These are phyloP conservation scores for Neurospora sp. DNA, from an alignment of 495 filamentous ascomycete genomes.

Conservation along the genomic window DNA sequence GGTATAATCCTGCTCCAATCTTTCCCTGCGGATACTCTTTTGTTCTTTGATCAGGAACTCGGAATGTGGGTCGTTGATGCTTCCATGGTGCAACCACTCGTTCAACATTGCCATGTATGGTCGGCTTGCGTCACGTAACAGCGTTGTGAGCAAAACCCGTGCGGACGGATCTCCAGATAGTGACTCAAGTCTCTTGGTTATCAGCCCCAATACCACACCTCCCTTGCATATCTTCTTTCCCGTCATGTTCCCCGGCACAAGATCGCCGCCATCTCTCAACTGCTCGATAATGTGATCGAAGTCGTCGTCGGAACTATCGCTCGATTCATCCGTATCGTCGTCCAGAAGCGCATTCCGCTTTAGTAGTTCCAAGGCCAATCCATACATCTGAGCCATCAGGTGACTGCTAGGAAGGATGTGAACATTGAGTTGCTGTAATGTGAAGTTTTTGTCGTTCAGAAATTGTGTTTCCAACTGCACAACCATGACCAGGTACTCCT, in stretches of 20 bases:
- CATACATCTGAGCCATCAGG: constrained; percentile 81
- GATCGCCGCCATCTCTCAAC: constrained; percentile 75
- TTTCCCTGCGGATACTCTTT: constrained; percentile 84
- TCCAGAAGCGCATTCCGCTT: constrained; percentile 80
- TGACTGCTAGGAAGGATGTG: constrained; percentile 83
- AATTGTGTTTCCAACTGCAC: constrained; percentile 89
- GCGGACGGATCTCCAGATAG: constrained; percentile 93
- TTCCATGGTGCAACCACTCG: constrained; percentile 94
- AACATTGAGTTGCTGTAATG: constrained; percentile 82
- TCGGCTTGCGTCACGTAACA: constrained; percentile 78
- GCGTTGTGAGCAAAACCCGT: constrained; percentile 61
- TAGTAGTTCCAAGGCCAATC: constrained; percentile 74
- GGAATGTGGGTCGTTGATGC: constrained; percentile 85
- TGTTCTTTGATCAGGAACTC: constrained; percentile 96
- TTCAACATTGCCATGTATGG: constrained; percentile 98
- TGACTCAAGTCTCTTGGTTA: constrained; percentile 71
- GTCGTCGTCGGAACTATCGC: constrained; percentile 69
- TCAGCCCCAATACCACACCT: constrained; percentile 72
- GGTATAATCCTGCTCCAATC: constrained; percentile 90
- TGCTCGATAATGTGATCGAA: constrained; percentile 66
- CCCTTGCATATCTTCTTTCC: constrained; percentile 92
- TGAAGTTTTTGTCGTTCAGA: constrained; percentile 77
- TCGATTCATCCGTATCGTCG: constrained; percentile 73
- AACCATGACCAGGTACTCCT: constrained; percentile 86
- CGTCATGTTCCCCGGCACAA: constrained; percentile 64